Base-by-base conservation (phyloP, 129 eudicot genomes). In the Flaveria brownii region DNA sequence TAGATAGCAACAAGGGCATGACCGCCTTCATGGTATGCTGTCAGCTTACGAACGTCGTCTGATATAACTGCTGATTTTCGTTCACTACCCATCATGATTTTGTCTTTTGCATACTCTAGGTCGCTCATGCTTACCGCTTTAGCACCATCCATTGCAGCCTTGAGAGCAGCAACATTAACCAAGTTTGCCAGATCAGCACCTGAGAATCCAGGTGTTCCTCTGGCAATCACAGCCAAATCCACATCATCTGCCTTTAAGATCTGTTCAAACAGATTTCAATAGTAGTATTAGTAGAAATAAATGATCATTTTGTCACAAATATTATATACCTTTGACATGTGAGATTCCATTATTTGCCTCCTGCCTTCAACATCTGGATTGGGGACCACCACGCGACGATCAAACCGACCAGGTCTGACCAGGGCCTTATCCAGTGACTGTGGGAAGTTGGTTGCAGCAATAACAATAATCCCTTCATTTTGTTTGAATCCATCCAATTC, bases 71-170 rank as follows among this genome's bases (percentile, higher is more conserved):
- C 98, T 3, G 98, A 94, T 80, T 94, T 94, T 1, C 98, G 88
- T 86, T 94, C 98, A 62, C 90, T 91, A 0, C 98, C 98, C 98
- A 94, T 94, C 90, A 91, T 81, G 82, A 94, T 94, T 70, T 82
- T 91, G 83, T 94, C 98, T 78, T 91, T 94, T 4, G 98, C 98
- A 43, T 82, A 83, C 78, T 94, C 98, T 6, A 94, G 91, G 70
- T 94, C 96, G 22, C 65, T 83, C 97, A 91, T 85, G 50, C 78
- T 82, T 75, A 94, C 99, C 0, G 97, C 85, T 71, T 91, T 91
- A 57, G 99, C 90, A 65, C 99, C 99, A 25, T 94, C 99, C 96
- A 91, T 94, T 25, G 99, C 99, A 13, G 99, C 99, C 87, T 89
- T 94, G 62, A 94, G 82, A 45, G 97, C 99, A 5, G 99, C 99